Base-by-base conservation (phyloP, 2,329 filamentous ascomycete species). In the Exophiala dermatitidis region DNA sequence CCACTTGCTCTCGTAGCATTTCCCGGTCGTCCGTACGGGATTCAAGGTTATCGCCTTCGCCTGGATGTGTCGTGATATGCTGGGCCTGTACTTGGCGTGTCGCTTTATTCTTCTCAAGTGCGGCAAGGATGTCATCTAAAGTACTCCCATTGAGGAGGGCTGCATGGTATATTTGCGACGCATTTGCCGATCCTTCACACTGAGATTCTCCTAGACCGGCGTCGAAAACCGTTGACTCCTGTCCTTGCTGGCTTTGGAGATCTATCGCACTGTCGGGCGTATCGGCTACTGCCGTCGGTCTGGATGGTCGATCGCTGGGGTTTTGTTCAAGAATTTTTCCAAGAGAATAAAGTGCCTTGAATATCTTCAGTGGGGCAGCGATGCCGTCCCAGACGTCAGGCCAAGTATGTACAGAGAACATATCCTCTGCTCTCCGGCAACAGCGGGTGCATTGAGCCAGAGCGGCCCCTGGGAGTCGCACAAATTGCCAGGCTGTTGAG, bases 121-220 rank as follows among this genome's bases (percentile, higher is more conserved):
- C 50, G n/a, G 53, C 56, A 10, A 59, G 50, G 26, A 59, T 52
- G 33, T 59, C 46, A 36, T 57, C 57, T 33, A 55, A 31, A 29
- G 57, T 57, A 33, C 40, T 51, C 6, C 48, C 48, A 28, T 54
- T 55, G 26, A 53, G 42, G n/a, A 57, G 38, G 7, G 54, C 54
- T 3, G 57, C 54, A 41, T 57, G 53, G 30, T 57, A 57, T 36
- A 57, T 50, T 46, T 57, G 48, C 28, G 54, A 55, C 7, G 52
- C 49, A 34, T 43, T 54, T 6, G 37, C 54, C 5, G 52, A 41
- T 10, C 28, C 42, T 9, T 54, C 46, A 2, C 40, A 26, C 8
- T 37, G 31, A 40, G 53, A 38, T 1, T 51, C 52, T 1, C 41
- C 46, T 3, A 37, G 46, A 3, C 49, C 34, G 10, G n/a, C 36